These are phyloP conservation scores for Myriangium duriaei DNA, from an alignment of 2,329 filamentous ascomycete genomes.

Conservation along the genomic window DNA sequence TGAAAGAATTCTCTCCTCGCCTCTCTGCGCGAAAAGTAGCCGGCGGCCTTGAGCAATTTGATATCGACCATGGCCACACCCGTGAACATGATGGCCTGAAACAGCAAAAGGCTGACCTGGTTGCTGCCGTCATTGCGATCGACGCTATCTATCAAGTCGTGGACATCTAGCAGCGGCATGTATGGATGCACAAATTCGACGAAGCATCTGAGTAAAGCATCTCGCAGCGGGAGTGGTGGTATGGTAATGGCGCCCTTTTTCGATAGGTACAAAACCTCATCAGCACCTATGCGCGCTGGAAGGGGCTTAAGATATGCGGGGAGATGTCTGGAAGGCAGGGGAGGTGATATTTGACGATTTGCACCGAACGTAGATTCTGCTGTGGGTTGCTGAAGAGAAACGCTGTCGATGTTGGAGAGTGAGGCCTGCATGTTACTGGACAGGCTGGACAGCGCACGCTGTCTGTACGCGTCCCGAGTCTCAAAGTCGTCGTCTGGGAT, in stretches of 20 bases:
- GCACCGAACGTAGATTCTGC: background rate
- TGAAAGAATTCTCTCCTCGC: conserved; percentile 83
- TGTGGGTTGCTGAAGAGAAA: background rate
- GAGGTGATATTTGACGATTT: conserved; percentile 6
- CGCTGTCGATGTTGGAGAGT: conserved; percentile 15
- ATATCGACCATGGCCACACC: conserved; percentile 81
- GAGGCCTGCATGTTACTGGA: conserved; percentile 16
- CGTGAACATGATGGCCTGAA: conserved; percentile 91
- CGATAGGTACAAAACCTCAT: conserved; percentile 73
- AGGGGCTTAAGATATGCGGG: conserved; percentile 68
- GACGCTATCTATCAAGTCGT: conserved; percentile 48
- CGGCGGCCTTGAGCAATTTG: conserved; percentile 60
- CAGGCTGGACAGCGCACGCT: conserved; percentile 3
- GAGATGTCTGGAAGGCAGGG: conserved; percentile 29
- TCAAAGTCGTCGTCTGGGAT: conserved; percentile 7
- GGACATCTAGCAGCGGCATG: conserved; percentile 71
- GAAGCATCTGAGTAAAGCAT: conserved; percentile 69
- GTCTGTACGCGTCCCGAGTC: background rate
- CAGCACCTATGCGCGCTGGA: conserved; percentile 60
- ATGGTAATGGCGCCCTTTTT: conserved; percentile 75
- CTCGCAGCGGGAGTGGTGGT: conserved; percentile 57
- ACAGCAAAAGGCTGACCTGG: conserved; percentile 71
- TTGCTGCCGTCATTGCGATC: conserved; percentile 54
- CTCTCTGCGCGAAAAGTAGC: conserved; percentile 64
- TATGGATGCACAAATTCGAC: conserved; percentile 86